Evolutionary conservation across 2,329 filamentous ascomycete species (phyloP).

Genomic region (Claviceps citrina): DNA sequence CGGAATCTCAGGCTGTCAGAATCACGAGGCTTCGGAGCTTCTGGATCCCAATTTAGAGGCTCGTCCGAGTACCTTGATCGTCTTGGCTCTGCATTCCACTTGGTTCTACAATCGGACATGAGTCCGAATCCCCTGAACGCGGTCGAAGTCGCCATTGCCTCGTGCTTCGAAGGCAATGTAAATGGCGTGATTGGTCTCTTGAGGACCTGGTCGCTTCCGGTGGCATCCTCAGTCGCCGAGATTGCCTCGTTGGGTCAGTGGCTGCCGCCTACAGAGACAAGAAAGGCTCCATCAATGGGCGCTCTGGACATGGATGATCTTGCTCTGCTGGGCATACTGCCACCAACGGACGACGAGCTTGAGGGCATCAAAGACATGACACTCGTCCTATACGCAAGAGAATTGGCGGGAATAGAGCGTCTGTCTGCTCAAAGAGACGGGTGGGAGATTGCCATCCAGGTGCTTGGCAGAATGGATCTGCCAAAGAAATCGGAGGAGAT

Average conservation of each 20-base stretch:
- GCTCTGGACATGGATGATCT: slow-evolving; percentile 72
- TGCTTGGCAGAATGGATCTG: slow-evolving; percentile 70
- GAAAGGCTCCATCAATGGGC: slow-evolving; percentile 38
- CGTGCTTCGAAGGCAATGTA: slow-evolving; percentile 67
- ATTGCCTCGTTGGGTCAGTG: slow-evolving; percentile 71
- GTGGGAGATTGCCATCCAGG: slow-evolving; percentile 78
- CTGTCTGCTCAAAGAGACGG: slow-evolving; percentile 45
- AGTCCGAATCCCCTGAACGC: slow-evolving; percentile 60
- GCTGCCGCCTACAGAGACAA: slow-evolving; percentile 38
- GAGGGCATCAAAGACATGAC: slow-evolving; percentile 65
- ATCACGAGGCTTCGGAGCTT: slow-evolving; percentile 22
- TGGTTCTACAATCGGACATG: slow-evolving; percentile 54
- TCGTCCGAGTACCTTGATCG: slow-evolving; percentile 58
- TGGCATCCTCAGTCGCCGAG: slow-evolving; percentile 67
- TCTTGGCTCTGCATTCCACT: slow-evolving; percentile 54
- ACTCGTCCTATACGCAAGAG: slow-evolving; percentile 59
- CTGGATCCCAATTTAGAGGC: slow-evolving; percentile 29
- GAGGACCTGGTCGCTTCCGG: slow-evolving; percentile 62
- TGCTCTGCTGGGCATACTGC: slow-evolving; percentile 59
- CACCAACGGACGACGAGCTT: slow-evolving; percentile 40
- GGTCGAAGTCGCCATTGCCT: slow-evolving; percentile 69
- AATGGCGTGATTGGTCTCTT: slow-evolving; percentile 62
- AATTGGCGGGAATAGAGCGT: slow-evolving; percentile 41
- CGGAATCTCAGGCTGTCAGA: slow-evolving; percentile 26
- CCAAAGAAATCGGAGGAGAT: slow-evolving; percentile 53